phyloP scores from a whole-genome alignment of 495 filamentous ascomycete species.

The Penicillium dipodomyicola region DNA sequence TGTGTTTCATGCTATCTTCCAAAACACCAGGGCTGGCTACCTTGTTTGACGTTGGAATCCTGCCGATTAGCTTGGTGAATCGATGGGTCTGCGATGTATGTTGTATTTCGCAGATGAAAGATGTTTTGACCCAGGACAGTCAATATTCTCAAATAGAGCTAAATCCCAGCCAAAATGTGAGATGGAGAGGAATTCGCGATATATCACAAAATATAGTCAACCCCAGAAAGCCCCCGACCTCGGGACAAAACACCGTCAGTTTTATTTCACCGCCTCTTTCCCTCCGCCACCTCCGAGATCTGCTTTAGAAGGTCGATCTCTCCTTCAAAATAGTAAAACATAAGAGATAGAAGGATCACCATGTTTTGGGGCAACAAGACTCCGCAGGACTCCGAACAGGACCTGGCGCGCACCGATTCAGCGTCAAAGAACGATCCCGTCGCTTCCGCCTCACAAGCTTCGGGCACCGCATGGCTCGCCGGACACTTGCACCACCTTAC shows the following conservation, averaged over 20 bases:
- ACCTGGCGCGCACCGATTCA: slow-evolving; percentile 27
- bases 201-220: not conserved
- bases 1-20: not conserved
- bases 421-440: slow-evolving; percentile 41
- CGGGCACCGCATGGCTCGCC: slow-evolving; percentile 45
- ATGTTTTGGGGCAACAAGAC: slow-evolving; percentile 41
- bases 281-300: slow-evolving; percentile 4
- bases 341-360: slow-evolving; percentile 12
- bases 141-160: not conserved
- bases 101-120: not conserved
- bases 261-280: slow-evolving; percentile 13
- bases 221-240: not conserved
- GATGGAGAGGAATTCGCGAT: not conserved
- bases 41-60: not conserved
- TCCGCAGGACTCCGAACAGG: slow-evolving; percentile 30
- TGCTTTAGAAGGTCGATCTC: slow-evolving; percentile 1
- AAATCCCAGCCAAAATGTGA: not conserved
- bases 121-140: not conserved
- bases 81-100: not conserved
- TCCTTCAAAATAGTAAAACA: not conserved
- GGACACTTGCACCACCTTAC: slow-evolving; percentile 76
- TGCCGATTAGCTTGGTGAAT: slow-evolving; percentile 7
- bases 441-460: slow-evolving; percentile 42
- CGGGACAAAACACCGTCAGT: not conserved
- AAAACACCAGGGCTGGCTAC: not conserved